Evolutionary conservation across 2,329 filamentous ascomycete genomes (phyloP), one percentile per base, ranked within the genome.

Genomic region (Colletotrichum sp.): DNA sequence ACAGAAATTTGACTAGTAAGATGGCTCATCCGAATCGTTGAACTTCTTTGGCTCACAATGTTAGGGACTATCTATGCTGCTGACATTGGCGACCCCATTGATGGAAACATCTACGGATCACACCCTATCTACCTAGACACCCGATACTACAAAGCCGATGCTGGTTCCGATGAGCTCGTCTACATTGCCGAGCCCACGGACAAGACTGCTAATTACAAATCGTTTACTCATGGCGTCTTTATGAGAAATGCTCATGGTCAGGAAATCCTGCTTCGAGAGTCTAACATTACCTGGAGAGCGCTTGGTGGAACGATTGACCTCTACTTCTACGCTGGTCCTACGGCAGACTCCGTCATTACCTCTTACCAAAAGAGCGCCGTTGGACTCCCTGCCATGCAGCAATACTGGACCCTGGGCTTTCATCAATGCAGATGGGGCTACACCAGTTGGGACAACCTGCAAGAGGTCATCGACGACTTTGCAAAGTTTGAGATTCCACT

Each of bases 351-450:
- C 15, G 92, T 96, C 28, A 94, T 92, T 19, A 91, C 91, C 81
- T 89, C 93, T 52, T 97, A 96, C 81, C 92, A 94, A 77, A 83
- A 86, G 72, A 92, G 90, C 69, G 90, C 93, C 3, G 87, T 93
- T 68, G 94, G 95, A 0, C 85, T 94, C 7, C 94, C 95, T 2
- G 92, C 92, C 0, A 93, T 96, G 91, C 93, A 96, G 81, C 93
- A 94, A 78, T 97, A 97, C 85, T 96, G 92, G 88, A 92, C 93
- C 0, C 91, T 98, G 76, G 95, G 95, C 1, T 96, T 90, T 81
- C 95, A 98, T 78, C 95, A 98, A 82, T 96, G 94, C 79, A 90
- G 94, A 75, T 97, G 95, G 92, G 95, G 95, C 1, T 97, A 97
- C 82, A 86, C 89, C 52, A 95, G 94, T 79, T 95, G 93, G 91